phyloP scores from a whole-genome alignment of 2,329 filamentous ascomycete species.

The Malbranchea zuffiana region DNA sequence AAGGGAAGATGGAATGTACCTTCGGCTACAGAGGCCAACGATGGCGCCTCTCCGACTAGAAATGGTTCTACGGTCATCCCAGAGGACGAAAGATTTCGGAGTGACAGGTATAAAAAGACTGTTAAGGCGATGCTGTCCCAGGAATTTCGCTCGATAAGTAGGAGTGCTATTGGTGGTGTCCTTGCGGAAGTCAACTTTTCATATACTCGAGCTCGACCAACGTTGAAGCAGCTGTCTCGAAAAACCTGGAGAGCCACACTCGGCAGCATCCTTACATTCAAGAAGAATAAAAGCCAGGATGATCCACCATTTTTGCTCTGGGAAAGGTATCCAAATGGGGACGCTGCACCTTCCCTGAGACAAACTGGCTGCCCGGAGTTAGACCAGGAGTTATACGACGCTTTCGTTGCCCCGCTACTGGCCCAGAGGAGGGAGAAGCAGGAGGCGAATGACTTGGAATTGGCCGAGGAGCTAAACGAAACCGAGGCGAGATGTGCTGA shows the following conservation, averaged over 20 bases:
- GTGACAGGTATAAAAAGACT: constrained; percentile 33
- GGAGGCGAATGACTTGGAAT: constrained; percentile 26
- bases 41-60: neutral
- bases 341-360: constrained; percentile 27
- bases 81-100: constrained; percentile 35
- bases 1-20: constrained; percentile 37
- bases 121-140: constrained; percentile 30
- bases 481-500: constrained; percentile 32
- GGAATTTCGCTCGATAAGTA: constrained; percentile 36
- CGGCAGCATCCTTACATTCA: constrained; percentile 33
- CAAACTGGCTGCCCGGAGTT: constrained; percentile 35
- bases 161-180: constrained; percentile 37
- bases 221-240: constrained; percentile 32
- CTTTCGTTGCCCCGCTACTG: constrained; percentile 30
- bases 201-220: constrained; percentile 35
- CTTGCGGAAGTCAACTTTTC: constrained; percentile 40
- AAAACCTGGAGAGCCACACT: constrained; percentile 38
- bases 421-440: constrained; percentile 27
- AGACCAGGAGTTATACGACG: constrained; percentile 32
- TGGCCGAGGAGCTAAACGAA: constrained; percentile 36
- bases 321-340: constrained; percentile 26
- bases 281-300: constrained; percentile 31
- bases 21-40: constrained; percentile 8
- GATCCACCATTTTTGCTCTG: constrained; percentile 30
- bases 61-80: constrained; percentile 22